phyloP scores from a whole-genome alignment of 768 basidiomycete genomes.

The Russula virescens region DNA sequence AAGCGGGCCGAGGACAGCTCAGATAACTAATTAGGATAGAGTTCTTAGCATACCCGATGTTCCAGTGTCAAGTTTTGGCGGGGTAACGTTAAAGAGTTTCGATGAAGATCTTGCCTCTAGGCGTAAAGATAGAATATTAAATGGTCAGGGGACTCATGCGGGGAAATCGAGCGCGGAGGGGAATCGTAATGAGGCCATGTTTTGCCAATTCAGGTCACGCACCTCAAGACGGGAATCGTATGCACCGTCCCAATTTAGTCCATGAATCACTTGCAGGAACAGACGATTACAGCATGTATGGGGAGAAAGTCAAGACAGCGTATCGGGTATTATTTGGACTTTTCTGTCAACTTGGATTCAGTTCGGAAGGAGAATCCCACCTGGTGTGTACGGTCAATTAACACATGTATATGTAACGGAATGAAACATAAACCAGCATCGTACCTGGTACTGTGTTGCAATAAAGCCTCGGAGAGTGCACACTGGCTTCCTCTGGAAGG shows the following conservation, averaged over 20 bases:
- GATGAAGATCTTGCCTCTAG: not conserved
- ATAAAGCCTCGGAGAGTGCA: not conserved
- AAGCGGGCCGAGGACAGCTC: not conserved
- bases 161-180: slow-evolving; percentile 40
- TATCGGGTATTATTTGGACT: not conserved
- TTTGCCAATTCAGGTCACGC: slow-evolving; percentile 27
- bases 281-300: too few relatives aligned
- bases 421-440: not conserved
- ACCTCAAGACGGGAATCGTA: too few relatives aligned
- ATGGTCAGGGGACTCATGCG: slow-evolving; percentile 46
- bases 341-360: too few relatives aligned
- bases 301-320: not conserved
- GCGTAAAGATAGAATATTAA: slow-evolving; percentile 31
- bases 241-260: too few relatives aligned
- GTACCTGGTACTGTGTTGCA: not conserved
- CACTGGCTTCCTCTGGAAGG: too few relatives aligned
- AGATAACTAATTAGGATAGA: not conserved
- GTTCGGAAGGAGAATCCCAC: not conserved
- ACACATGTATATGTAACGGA: not conserved
- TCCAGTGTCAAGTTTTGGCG: slow-evolving; percentile 24
- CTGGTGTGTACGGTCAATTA: not conserved
- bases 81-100: not conserved
- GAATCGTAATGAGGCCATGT: slow-evolving; percentile 38
- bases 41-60: not conserved
- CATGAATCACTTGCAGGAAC: too few relatives aligned